Percentiles rank a stretch among this genome's conserved stretches.
These are phyloP conservation scores for Fusarium gaditjirri DNA, from an alignment of 2,329 filamentous ascomycete species.

Conservation along the genomic window DNA sequence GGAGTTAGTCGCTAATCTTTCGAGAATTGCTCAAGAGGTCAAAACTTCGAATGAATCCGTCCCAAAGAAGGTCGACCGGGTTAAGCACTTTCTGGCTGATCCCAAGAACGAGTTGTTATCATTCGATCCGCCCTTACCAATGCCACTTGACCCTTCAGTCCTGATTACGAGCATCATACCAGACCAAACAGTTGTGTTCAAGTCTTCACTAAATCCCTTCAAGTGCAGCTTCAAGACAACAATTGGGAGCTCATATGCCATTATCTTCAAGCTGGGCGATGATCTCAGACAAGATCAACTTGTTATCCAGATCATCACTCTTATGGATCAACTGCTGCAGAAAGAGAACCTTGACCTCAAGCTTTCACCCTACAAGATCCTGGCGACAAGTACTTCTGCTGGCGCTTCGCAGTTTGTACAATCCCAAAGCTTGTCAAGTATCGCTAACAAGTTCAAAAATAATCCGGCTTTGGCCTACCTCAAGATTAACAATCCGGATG, in stretches of 20 bases:
- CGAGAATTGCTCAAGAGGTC: constrained; percentile 89
- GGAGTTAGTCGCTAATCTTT: constrained; percentile 86
- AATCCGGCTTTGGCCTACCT: constrained; percentile 84
- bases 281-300: constrained; percentile 96
- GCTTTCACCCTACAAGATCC: constrained; percentile 93
- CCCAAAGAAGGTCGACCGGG: constrained; percentile 80
- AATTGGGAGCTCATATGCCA: constrained; percentile 81
- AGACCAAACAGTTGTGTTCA: constrained; percentile 91
- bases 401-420: constrained; percentile 95
- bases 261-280: constrained; percentile 97
- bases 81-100: constrained; percentile 87
- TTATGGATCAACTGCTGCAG: constrained; percentile 95
- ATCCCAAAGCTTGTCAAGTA: constrained; percentile 84
- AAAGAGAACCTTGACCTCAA: constrained; percentile 98
- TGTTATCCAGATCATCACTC: constrained; percentile 94
- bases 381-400: constrained; percentile 89
- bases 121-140: constrained; percentile 86
- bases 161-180: constrained; percentile 82
- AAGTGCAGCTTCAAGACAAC: constrained; percentile 90
- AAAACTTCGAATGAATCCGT: constrained; percentile 83
- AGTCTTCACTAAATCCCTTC: constrained; percentile 91
- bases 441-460: constrained; percentile 82
- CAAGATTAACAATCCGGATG: constrained; percentile 88
- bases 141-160: constrained; percentile 88
- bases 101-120: constrained; percentile 86